phyloP scores from a whole-genome alignment of 2,329 filamentous ascomycete genomes.

The Ascochyta fabae region DNA sequence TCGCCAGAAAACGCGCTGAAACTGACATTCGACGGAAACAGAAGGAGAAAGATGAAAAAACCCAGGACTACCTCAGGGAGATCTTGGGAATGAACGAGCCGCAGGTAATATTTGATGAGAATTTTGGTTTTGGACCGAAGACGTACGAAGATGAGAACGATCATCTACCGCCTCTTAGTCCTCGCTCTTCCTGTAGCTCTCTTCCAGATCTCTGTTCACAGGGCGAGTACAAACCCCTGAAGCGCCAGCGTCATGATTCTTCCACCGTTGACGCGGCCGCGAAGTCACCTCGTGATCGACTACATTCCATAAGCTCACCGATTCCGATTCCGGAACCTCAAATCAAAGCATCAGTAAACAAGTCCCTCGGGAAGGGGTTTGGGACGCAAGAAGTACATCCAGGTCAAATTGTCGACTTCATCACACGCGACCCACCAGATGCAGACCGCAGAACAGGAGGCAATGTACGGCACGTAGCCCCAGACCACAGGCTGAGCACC shows the following conservation, averaged over 20 bases:
- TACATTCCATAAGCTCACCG: background rate
- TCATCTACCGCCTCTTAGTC: background rate
- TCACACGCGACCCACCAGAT: background rate
- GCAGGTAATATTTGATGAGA: background rate
- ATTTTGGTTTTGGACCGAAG: conserved; percentile 6
- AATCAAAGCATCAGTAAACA: background rate
- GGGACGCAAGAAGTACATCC: background rate
- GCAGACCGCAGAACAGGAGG: background rate
- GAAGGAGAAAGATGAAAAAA: background rate
- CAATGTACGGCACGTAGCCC: too few species aligned
- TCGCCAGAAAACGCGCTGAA: background rate
- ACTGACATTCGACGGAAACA: background rate
- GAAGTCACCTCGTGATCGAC: background rate
- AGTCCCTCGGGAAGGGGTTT: background rate
- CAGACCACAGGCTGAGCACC: background rate
- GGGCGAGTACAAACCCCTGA: background rate
- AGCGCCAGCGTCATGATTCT: conserved; percentile 4
- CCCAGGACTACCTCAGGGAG: background rate
- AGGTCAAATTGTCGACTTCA: background rate
- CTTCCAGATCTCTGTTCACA: background rate
- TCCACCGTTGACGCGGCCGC: background rate
- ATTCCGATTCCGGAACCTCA: background rate
- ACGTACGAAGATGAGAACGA: background rate
- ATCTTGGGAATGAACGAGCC: background rate
- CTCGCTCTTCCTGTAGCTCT: background rate